Evolutionary conservation across 768 basidiomycete genomes (phyloP), one percentile per base, ranked within the genome.

Genomic region (Thelephora ganbajun): DNA sequence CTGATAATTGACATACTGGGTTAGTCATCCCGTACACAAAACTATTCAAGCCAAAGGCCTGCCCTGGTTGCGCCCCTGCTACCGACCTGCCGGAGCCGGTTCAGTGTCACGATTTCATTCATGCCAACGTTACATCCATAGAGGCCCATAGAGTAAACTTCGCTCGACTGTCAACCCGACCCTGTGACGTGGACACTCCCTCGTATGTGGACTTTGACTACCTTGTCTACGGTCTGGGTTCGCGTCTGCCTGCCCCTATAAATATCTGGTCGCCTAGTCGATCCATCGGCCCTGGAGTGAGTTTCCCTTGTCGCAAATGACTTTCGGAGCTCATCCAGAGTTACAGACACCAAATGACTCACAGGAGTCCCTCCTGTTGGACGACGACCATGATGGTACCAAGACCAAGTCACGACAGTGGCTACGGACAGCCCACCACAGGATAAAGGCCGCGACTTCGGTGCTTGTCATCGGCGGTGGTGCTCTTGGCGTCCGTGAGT

Each of bases 381-480:
- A n/a, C 30, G 45, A 43, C 5, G 47, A 42, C 13, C 37, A 47
- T 19, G 30, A 48, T 30, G 26, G 26, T 30, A 30, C 26, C 26
- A 30, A 30, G 9, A 30, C 26, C 26, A 30, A 30, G 26, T 30
- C 26, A 4, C 26, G 26, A 30, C 63, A 60, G 2, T 79, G 74
- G 69, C 63, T 81, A 37, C 65, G 64, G 50, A 58, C 63, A n/a
- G 67, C 69, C 47, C 80, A 82, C 54, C 57, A 58, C 30, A 59
- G 63, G 3, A 66, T 85, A 44, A 61, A 70, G 46, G 60, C 57
- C 2, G 69, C 78, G 0, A 62, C 59, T 1, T 73, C 68, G 36
- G 68, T 86, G 3, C 69, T 84, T 6, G 70, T 85, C 12, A 71
- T 84, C 2, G 83, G 84, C 1, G 83, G 80, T 11, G 83, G 84